Evolutionary conservation across 2,329 filamentous ascomycete genomes (phyloP), one percentile per base, ranked within the genome.

Genomic region (Cladosporium sp.): DNA sequence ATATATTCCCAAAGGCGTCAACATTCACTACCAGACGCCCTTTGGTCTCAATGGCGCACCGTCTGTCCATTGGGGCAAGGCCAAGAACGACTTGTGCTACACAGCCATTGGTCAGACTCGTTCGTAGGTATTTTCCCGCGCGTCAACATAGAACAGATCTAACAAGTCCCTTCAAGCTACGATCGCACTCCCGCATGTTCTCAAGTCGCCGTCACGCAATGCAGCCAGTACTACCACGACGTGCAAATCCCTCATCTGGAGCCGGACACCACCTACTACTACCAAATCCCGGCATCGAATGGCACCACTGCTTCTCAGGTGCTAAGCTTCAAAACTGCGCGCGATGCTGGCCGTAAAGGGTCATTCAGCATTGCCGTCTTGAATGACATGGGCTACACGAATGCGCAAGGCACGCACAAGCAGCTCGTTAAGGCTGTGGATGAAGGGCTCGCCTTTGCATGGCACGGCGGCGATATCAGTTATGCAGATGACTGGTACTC

Each of bases 401-500:
- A 53, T n/a, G 50, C 50, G 18, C 50, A 53, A 26, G 50, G 80
- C 80, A 2, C 31, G 29, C 37, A 33, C 31, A 35, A 33, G 50
- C 29, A 46, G n/a, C 80, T 87, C 1, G 83, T 83, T 1, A 71
- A 77, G 18, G 85, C 80, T 0, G 77, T 83, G 28, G 76, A 86
- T 69, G 80, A 84, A 66, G 33, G 83, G 84, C 68, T 58, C 14
- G 37, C 55, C 14, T 82, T 82, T 0, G 50, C 50, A 16, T 53
- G 50, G 50, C 50, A 53, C 26, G 50, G 50, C n/a, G 83, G 83
- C 5, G 86, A 88, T 70, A 78, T 88, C 16, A 85, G 76, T 0
- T 88, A 88, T 68, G 85, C 86, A 1, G 86, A 88, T 65, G 82
- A 86, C 73, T 88, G 86, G 86, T 53, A 53, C 26, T 53, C 50